phyloP scores from a whole-genome alignment of 306 rosid genomes.

The Luffa aegyptiaca region DNA sequence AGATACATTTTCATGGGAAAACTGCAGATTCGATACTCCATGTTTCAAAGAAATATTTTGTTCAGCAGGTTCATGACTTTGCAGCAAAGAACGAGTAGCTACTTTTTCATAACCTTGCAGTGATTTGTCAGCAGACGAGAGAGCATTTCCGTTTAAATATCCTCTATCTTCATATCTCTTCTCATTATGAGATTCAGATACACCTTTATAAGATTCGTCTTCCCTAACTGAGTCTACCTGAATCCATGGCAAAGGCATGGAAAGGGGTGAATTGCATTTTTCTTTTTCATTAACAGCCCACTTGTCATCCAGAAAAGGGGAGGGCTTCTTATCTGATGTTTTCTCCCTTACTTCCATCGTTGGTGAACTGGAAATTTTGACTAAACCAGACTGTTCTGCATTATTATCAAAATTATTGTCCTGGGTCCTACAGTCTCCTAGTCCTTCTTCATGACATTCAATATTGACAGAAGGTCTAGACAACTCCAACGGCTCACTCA shows the following conservation, averaged over 20 bases:
- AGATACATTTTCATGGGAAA: constrained; percentile 16
- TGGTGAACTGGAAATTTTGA: constrained; percentile 23
- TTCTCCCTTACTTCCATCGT: constrained; percentile 19
- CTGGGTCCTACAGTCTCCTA: constrained; percentile 29
- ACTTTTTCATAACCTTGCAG: constrained; percentile 19
- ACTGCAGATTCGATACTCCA: constrained; percentile 15
- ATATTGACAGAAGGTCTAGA: constrained; percentile 21
- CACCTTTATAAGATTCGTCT: constrained; percentile 11
- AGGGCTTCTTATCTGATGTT: constrained; percentile 13
- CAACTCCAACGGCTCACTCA: constrained; percentile 18
- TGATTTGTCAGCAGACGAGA: constrained; percentile 18
- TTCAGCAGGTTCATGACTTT: constrained; percentile 13
- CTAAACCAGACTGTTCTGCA: background rate
- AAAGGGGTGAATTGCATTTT: constrained; percentile 16
- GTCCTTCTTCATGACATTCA: constrained; percentile 8
- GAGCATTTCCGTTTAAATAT: constrained; percentile 6
- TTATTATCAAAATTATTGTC: constrained; percentile 44
- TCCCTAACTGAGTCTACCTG: constrained; percentile 23
- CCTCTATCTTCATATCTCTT: constrained; percentile 12
- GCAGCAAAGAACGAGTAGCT: constrained; percentile 5
- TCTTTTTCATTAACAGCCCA: constrained; percentile 15
- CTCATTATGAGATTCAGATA: constrained; percentile 14
- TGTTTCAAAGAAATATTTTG: constrained; percentile 20
- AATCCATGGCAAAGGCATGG: constrained; percentile 10
- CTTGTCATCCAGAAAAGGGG: constrained; percentile 18